Evolutionary conservation across 805 yeast genomes (phyloP).

Genomic region (Nakazawaea wickerhamii): DNA sequence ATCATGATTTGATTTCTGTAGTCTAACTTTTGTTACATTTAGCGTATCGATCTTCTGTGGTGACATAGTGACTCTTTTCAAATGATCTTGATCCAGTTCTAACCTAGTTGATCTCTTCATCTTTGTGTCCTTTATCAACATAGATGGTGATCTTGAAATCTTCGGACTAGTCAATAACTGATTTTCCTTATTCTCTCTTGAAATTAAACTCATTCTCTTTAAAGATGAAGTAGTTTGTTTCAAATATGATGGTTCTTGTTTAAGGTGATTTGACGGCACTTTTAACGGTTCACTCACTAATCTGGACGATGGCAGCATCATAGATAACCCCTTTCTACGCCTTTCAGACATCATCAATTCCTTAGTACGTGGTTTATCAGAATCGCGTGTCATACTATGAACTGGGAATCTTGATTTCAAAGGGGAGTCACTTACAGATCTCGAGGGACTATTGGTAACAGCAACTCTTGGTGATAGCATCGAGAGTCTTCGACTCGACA

Average conservation of each 20-base stretch:
- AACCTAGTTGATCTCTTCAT: too few relatives aligned
- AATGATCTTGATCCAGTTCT: too few relatives aligned
- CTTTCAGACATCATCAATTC: not conserved
- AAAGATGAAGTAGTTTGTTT: constrained; percentile 11
- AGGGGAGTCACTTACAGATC: constrained; percentile 12
- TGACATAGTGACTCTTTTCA: not conserved
- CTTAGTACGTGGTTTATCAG: not conserved
- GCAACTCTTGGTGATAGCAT: not conserved
- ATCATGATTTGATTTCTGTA: not conserved
- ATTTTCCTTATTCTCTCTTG: constrained; percentile 8
- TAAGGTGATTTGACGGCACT: not conserved
- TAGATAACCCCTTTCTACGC: constrained; percentile 1
- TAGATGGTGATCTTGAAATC: not conserved
- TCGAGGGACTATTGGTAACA: not conserved
- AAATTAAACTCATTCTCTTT: not conserved
- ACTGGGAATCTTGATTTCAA: not conserved
- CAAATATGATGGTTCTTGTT: constrained; percentile 7
- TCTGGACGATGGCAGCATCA: constrained; percentile 3
- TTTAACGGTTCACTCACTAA: not conserved
- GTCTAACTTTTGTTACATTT: constrained; percentile 3
- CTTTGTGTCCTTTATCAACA: too few relatives aligned
- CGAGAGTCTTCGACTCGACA: not conserved
- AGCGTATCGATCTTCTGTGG: not conserved
- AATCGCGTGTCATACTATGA: too few relatives aligned
- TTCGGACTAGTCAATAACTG: not conserved